phyloP scores from a whole-genome alignment of 805 yeast genomes.

The Candida orba region DNA sequence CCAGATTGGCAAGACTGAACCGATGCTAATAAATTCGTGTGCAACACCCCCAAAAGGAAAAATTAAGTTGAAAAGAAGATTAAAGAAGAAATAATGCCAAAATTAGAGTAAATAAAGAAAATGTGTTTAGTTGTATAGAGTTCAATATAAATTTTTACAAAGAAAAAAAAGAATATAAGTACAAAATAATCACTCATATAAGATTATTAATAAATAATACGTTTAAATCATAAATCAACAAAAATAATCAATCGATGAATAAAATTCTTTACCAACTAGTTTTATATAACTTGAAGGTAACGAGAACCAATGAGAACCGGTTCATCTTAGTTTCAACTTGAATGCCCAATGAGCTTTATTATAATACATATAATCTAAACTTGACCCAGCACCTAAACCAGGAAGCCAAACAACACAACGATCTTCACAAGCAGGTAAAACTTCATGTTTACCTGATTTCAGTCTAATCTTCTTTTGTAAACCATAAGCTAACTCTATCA shows the following conservation, averaged over 20 bases:
- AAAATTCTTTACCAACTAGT: slow-evolving; percentile 74
- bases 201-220: too few species aligned
- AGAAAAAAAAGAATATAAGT: too few species aligned
- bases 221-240: slow-evolving; percentile 33
- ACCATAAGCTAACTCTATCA: slow-evolving; percentile 77
- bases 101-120: too few species aligned
- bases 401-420: slow-evolving; percentile 68
- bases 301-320: slow-evolving; percentile 77
- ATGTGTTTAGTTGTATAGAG: too few species aligned
- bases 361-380: slow-evolving; percentile 79
- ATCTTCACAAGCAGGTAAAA: slow-evolving; percentile 73
- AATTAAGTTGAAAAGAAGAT: too few species aligned
- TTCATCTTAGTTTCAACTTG: slow-evolving; percentile 74
- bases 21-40: too few species aligned
- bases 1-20: too few species aligned
- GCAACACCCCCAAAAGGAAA: too few species aligned
- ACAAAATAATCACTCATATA: too few species aligned
- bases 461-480: slow-evolving; percentile 65
- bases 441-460: slow-evolving; percentile 53
- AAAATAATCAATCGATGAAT: slow-evolving; percentile 61
- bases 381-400: slow-evolving; percentile 72
- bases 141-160: too few species aligned
- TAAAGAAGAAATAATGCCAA: too few species aligned
- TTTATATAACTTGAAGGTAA: slow-evolving; percentile 61
- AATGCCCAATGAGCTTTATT: slow-evolving; percentile 78